phyloP scores from a whole-genome alignment of 768 basidiomycete genomes.

The Xerocomus spinulosus region DNA sequence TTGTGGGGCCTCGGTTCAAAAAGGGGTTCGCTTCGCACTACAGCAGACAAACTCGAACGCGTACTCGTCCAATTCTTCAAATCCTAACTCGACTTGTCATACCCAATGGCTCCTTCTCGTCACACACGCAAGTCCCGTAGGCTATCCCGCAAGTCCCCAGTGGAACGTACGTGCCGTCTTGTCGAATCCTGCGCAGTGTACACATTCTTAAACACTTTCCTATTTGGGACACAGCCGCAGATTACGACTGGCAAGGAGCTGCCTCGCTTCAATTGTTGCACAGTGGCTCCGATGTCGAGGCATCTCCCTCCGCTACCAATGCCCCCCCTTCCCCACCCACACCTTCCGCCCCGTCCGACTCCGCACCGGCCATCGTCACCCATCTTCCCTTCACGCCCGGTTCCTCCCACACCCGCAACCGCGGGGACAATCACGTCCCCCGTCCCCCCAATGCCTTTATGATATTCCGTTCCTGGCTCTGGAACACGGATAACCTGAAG shows the following conservation, averaged over 20 bases:
- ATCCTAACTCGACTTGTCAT: background rate
- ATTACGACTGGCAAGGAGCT: slow-evolving; percentile 25
- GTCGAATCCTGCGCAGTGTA: slow-evolving; percentile 11
- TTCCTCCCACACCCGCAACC: slow-evolving; percentile 40
- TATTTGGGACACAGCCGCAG: slow-evolving; percentile 30
- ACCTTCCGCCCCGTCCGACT: slow-evolving; percentile 12
- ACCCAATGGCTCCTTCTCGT: slow-evolving; percentile 31
- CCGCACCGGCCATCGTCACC: slow-evolving; percentile 20
- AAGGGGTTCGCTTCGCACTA: slow-evolving; percentile 18
- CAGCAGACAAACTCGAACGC: slow-evolving; percentile 9
- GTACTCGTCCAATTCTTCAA: slow-evolving; percentile 4
- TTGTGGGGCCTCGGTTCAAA: slow-evolving; percentile 28
- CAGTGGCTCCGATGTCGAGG: slow-evolving; percentile 13
- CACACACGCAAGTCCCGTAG: slow-evolving; percentile 42
- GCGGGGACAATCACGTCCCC: slow-evolving; percentile 51
- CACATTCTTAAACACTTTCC: slow-evolving; percentile 32
- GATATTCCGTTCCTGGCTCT: slow-evolving; percentile 68
- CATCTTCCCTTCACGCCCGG: slow-evolving; percentile 28
- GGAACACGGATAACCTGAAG: slow-evolving; percentile 47
- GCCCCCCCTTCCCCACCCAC: slow-evolving; percentile 16
- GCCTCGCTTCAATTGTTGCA: slow-evolving; percentile 22
- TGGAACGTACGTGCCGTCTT: slow-evolving; percentile 27
- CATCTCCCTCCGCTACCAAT: slow-evolving; percentile 1
- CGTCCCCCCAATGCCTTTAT: slow-evolving; percentile 87
- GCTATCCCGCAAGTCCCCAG: slow-evolving; percentile 38